Evolutionary conservation across 2,329 filamentous ascomycete genomes (phyloP), one percentile per base, ranked within the genome.

Genomic region (Metarhizium album): DNA sequence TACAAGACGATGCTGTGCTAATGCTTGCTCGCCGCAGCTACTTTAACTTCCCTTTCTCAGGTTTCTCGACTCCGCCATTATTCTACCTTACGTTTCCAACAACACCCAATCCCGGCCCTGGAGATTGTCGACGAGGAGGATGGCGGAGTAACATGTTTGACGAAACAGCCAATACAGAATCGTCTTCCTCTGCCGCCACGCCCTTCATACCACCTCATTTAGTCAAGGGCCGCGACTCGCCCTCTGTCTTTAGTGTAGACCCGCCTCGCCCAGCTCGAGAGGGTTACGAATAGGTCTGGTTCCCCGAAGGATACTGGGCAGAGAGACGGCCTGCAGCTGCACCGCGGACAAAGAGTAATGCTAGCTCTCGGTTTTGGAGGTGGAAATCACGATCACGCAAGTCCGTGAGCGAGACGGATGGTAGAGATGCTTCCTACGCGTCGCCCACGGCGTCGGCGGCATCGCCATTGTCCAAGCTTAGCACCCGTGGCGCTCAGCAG

Each of bases 261-360:
- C 78, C 78, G 2, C 79, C 78, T 23, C 73, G 79, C 2, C 71
- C 74, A n/a, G 65, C 79, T 49, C 74, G 65, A 46, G 70, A 74
- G 43, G 78, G 78, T 40, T 70, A 65, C 58, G 79, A 82, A 65
- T 82, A 77, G 79, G 79, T 82, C 23, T 82, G 78, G 79, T 81
- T 78, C 59, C 78, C 79, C 1, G 74, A 73, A 48, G 79, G 79
- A 5, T 82, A 79, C 60, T 82, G 78, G 78, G 79, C 79, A n/a
- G 79, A 82, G 62, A 70, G 79, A n/a, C 67, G 73, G 45, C 51
- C 24, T 22, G 55, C 60, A 47, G 45, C 38, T 48, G 46, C 53
- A 3, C 58, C 62, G 1, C 58, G 61, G 16, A 61, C 46, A 14
- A 66, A 65, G 55, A 68, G 64, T 47, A 67, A 58, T 47, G 60